phyloP scores from a whole-genome alignment of 805 yeast species.

The Ogataea philodendri region DNA sequence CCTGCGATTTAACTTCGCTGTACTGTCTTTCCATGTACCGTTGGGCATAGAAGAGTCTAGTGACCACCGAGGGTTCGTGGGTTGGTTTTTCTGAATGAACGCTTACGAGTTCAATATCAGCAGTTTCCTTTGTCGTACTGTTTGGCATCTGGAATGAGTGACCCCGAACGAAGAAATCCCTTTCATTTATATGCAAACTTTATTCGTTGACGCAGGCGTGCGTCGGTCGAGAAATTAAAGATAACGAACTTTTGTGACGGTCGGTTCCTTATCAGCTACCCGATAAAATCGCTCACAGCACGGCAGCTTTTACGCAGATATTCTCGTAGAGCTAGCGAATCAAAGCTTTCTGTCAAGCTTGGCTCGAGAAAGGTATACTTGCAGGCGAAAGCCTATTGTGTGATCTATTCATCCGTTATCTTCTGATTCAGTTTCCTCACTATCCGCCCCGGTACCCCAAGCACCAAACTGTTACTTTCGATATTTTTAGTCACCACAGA shows the following conservation, averaged over 20 bases:
- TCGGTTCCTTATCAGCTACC: too few relatives aligned
- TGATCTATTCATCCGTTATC: not conserved
- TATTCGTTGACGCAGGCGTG: too few relatives aligned
- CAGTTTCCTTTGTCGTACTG: not conserved
- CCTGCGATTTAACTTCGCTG: conserved; percentile 11
- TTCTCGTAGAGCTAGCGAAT: too few relatives aligned
- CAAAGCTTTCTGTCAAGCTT: too few relatives aligned
- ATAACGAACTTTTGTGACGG: too few relatives aligned
- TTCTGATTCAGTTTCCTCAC: conserved; percentile 1
- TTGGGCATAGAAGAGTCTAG: conserved; percentile 27
- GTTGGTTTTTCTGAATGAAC: conserved; percentile 1
- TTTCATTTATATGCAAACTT: too few relatives aligned
- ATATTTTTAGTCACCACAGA: conserved; percentile 59
- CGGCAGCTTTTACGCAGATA: too few relatives aligned
- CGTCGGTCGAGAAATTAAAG: too few relatives aligned
- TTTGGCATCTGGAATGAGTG: not conserved
- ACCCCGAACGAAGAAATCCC: too few relatives aligned
- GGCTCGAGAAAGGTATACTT: too few relatives aligned
- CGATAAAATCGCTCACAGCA: too few relatives aligned
- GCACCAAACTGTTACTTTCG: conserved; percentile 54
- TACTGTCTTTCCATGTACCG: conserved; percentile 22
- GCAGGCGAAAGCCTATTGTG: too few relatives aligned
- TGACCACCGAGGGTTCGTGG: conserved; percentile 9
- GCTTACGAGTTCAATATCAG: conserved; percentile 2
- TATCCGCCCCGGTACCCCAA: conserved; percentile 52